phyloP scores from a whole-genome alignment of 2,329 filamentous ascomycete species.

The Sclerotinia nivalis region DNA sequence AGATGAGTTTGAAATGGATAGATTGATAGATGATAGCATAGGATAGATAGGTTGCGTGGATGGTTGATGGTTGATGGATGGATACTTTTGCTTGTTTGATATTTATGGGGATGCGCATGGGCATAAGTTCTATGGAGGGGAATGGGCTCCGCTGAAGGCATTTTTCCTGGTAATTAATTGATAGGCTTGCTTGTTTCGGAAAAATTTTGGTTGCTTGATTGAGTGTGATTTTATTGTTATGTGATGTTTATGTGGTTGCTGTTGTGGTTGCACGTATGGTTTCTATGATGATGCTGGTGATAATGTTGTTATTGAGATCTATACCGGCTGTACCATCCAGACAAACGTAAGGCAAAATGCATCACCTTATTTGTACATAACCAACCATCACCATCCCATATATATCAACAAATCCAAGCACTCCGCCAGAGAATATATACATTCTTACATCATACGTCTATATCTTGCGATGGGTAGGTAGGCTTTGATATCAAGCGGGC shows the following conservation, averaged over 20 bases:
- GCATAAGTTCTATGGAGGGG: constrained; percentile 1
- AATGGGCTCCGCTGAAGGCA: constrained; percentile 12
- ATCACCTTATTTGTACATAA: background rate
- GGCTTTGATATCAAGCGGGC: background rate
- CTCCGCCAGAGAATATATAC: no score
- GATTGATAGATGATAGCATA: background rate
- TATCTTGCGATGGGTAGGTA: background rate
- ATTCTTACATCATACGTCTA: no score
- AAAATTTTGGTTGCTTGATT: background rate
- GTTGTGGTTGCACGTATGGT: background rate
- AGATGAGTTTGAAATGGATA: no score
- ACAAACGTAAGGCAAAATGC: background rate
- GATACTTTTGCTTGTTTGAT: background rate
- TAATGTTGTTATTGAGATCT: background rate
- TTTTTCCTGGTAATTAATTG: constrained; percentile 5
- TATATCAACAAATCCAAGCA: no score
- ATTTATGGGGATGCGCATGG: background rate
- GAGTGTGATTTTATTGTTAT: background rate
- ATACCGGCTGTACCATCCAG: background rate
- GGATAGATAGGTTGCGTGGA: background rate
- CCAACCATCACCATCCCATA: background rate
- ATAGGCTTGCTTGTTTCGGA: background rate
- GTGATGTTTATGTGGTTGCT: background rate
- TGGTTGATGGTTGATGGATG: background rate
- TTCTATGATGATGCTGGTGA: background rate